These are phyloP conservation scores for Oryza australiensis DNA, from an alignment of 176 grass and related monocot species.

Conservation along the genomic window DNA sequence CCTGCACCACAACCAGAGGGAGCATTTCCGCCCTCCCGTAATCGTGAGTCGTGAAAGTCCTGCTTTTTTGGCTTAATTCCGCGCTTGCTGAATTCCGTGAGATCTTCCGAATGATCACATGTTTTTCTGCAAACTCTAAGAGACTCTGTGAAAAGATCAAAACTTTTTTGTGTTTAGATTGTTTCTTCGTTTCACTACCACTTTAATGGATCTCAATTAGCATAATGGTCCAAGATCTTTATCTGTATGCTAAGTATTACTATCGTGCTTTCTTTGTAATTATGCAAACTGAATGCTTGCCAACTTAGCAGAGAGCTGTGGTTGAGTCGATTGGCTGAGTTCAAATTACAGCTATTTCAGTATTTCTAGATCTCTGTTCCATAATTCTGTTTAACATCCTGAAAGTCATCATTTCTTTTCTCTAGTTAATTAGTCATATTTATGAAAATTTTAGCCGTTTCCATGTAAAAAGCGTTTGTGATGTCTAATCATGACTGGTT, in stretches of 20 bases:
- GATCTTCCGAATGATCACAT: conserved; percentile 45
- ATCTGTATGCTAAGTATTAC: background rate
- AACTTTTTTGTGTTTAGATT: background rate
- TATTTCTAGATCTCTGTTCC: conserved; percentile 34
- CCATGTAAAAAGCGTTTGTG: conserved; percentile 27
- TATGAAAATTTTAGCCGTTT: conserved; percentile 26
- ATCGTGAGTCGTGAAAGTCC: conserved; percentile 48
- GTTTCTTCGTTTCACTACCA: background rate
- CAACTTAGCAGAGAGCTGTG: background rate
- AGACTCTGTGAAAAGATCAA: background rate
- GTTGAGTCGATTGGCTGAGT: background rate
- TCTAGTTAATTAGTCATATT: conserved; percentile 23
- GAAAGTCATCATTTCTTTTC: conserved; percentile 20
- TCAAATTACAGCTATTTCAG: background rate
- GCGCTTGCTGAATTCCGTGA: conserved; percentile 35
- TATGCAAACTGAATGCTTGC: conserved; percentile 17
- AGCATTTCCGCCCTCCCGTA: conserved; percentile 58
- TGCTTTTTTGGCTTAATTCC: background rate
- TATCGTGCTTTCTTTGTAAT: conserved; percentile 5
- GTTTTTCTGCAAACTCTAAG: too few species aligned
- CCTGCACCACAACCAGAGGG: conserved; percentile 90
- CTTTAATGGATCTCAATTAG: conserved; percentile 21
- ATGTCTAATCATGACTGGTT: conserved; percentile 37
- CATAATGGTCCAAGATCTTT: conserved; percentile 26
- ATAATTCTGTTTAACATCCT: conserved; percentile 28